Base-by-base conservation (phyloP, 805 yeast species). In the Soucietia sequanensis region DNA sequence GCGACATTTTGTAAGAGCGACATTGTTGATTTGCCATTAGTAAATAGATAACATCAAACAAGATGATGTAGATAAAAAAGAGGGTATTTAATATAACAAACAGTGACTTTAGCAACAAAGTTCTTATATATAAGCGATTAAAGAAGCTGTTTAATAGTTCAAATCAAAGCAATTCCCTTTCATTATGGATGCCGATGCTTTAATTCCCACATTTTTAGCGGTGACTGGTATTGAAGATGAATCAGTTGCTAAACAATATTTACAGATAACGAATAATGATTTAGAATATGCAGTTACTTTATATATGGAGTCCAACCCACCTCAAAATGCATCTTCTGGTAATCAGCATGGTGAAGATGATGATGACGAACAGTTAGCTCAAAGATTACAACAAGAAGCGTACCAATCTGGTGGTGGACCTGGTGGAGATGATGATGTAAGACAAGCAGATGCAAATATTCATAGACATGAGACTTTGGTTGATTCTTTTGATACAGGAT, bases 271-370 rank as follows among this genome's bases (percentile, higher is more conserved):
- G 4, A 89, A 82, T 32, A 78, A 79, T 30, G 78, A 87, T 54
- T 55, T 91, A 22, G 95, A 90, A 38, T 75, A 79, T 14, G 98
- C 99, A 0, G 85, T 93, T 6, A 78, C 88, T 10, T 65, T 93
- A 28, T 93, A 65, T 58, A 81, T 84, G 62, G 98, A 93, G 44
- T 44, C 62, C 6, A 43, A 57, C 31, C 59, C 52, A n/a, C 39
- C 31, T 40, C 27, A 33, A 34, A 26, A 46, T 11, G 34, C 30
- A 7, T 4, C 35, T 10, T 14, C 31, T 22, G 35, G 21, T 11
- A 31, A 32, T 33, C 23, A 15, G 31, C 19, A 27, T 27, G 45
- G 51, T 4, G 68, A 68, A 35, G 80, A 73, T 29, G 45, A 52
- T 4, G 68, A 68, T 35, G 80, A 74, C 45, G 84, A 70, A 22